These are phyloP conservation scores for Hapsidospora chrysogenum DNA, from an alignment of 495 filamentous ascomycete genomes.

Conservation along the genomic window DNA sequence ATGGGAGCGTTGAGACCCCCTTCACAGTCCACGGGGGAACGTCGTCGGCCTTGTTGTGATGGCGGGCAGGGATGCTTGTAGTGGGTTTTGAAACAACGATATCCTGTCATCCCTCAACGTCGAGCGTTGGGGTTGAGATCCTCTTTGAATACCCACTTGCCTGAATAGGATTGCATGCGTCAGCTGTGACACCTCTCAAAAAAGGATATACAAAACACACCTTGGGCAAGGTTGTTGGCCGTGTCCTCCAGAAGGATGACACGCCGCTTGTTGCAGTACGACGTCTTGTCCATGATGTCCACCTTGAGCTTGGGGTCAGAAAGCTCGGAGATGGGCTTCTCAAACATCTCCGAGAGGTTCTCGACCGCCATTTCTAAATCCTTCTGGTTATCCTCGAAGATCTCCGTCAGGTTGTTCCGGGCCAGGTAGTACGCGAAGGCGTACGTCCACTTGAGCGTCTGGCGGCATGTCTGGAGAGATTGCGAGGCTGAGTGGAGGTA, in stretches of 20 bases:
- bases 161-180: slow-evolving; percentile 8
- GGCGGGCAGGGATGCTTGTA: too few species aligned
- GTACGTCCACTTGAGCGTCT: slow-evolving; percentile 98
- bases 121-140: too few species aligned
- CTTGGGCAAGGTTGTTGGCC: slow-evolving; percentile 72
- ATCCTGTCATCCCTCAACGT: too few species aligned
- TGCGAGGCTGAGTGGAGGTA: slow-evolving; percentile 87
- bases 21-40: too few species aligned
- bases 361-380: slow-evolving; percentile 95
- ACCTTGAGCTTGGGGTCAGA: slow-evolving; percentile 61
- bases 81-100: too few species aligned
- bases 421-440: slow-evolving; percentile 94
- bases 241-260: slow-evolving; percentile 83
- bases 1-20: too few species aligned
- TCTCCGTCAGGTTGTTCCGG: slow-evolving; percentile 87
- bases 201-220: slow-evolving; percentile 31
- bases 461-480: slow-evolving; percentile 84
- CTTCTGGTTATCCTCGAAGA: slow-evolving; percentile 98
- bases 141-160: slow-evolving; percentile 29
- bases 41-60: too few species aligned
- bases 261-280: slow-evolving; percentile 85
- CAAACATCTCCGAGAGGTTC: slow-evolving; percentile 90
- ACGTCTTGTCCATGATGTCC: slow-evolving; percentile 94
- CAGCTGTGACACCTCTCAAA: too few species aligned
- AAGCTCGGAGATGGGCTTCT: slow-evolving; percentile 77